Percentiles rank a stretch among this genome's conserved stretches.
Conservation (phyloP, 2,329 filamentous ascomycete genomes). For the Cladosporium sp. region DNA sequence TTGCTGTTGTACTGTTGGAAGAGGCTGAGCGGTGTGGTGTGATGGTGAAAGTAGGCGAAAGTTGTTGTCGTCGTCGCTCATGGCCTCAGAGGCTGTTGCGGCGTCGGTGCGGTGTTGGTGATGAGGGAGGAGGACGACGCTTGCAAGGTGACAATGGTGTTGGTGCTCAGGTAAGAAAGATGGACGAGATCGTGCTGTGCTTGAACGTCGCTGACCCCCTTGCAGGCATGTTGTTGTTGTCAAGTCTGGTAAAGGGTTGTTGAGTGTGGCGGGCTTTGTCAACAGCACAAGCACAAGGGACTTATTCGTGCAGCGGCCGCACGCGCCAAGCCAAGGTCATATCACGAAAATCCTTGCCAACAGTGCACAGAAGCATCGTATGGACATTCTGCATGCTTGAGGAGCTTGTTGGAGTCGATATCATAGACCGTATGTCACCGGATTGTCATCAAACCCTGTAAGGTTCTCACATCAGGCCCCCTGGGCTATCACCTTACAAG, state of each 20-base stretch:
- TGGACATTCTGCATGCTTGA: neutral
- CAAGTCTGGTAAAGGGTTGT: neutral
- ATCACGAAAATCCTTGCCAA: neutral
- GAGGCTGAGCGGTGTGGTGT: neutral
- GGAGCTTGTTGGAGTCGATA: neutral
- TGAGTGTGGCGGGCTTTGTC: neutral
- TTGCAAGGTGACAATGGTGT: neutral
- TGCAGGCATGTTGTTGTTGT: neutral
- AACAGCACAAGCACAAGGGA: slow-evolving; percentile 7
- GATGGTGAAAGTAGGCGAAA: neutral
- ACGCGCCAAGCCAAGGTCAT: slow-evolving; percentile 6
- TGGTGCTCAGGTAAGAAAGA: neutral
- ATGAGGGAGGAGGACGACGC: neutral
- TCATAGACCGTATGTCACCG: neutral
- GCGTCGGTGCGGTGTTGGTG: neutral
- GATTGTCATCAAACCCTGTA: neutral
- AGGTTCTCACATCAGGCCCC: neutral
- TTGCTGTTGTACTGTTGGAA: neutral
- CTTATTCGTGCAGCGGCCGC: neutral
- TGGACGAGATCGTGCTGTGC: neutral
- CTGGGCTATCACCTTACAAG: neutral
- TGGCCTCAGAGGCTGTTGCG: neutral
- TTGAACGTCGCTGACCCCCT: neutral
- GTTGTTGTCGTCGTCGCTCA: neutral
- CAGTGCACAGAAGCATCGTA: neutral